Evolutionary conservation across 257 asterid genomes (phyloP), one percentile per base, ranked within the genome.

Genomic region (Agastache rugosa): DNA sequence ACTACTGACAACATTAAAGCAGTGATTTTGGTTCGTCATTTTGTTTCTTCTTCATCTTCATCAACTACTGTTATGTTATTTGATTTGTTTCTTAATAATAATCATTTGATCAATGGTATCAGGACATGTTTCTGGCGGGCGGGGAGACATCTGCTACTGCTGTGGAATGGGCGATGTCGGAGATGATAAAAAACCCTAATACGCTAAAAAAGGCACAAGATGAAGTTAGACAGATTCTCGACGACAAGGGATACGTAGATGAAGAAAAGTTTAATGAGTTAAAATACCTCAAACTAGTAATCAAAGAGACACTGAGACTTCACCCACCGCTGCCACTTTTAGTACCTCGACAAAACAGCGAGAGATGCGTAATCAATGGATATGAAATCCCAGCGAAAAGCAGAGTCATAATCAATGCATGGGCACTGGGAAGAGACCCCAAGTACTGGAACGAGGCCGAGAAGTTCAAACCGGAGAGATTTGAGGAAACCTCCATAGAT

Each of bases 121-220:
- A 61, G 44, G 67, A 61, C 8, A 61, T 61, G 45, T 61, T 61
- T 34, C 2, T 42, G 0, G 78, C 79, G n/a, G 77, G 85, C 17
- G 65, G 66, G 12, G 79, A 69, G 34, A 77, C 78, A 14, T 45
- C 82, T 17, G 42, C 79, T 3, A 64, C 67, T 1, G 41, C 53
- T 8, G n/a, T 77, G 20, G 82, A 68, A 1, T 77, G 75, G 70
- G 75, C 79, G 17, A 81, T 77, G 79, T 42, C 79, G 25, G 75
- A 80, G 69, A 53, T 81, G 77, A 44, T 81, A 4, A 77, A 63
- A 60, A 77, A 81, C 42, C 67, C 67, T 8, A 15, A 5, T 2
- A 29, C 67, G 3, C 42, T 60, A 7, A 60, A 7, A 60, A 29
- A 3, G 34, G 63, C 63, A 27, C 34, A 11, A 23, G 63, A 55